Base-by-base conservation (phyloP, 2,329 filamentous ascomycete genomes). In the Tolypocladium tropicale region DNA sequence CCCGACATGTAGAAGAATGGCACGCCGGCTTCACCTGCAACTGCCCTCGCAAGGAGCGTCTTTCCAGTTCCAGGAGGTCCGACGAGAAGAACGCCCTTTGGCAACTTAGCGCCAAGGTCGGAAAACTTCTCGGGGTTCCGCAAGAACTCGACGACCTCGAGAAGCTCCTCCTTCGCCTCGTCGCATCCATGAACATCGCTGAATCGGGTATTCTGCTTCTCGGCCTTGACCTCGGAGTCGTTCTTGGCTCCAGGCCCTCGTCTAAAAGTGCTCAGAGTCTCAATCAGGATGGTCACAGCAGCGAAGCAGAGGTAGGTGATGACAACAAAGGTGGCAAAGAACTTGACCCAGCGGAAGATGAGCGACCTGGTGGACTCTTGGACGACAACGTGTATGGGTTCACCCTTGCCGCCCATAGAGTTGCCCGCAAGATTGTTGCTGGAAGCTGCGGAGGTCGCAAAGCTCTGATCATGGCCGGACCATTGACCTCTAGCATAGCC, bases 1-100 rank as follows among this genome's bases (percentile, higher is more conserved):
- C 94, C 94, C 67, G 94, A 99, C 93, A 99, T 97, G 80, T 96
- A 99, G 80, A 97, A 99, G 80, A 99, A 99, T 1, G 94, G 94
- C 21, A 99, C 94, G 56, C 93, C 94, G 55, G 94, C 92, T 76
- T 99, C 94, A 54, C 94, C 94, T 52, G 94, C 94, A 58, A 99
- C 94, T 55, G 94, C 95, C 66, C 94, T 87, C 60, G 94, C 94
- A 59, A 99, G 82, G 43, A 99, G 82, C 14, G 94, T 99, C 76
- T 99, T 99, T 75, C 94, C 94, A 59, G 94, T 99, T 76, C 94
- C 94, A 54, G 94, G 94, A 67, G 94, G 94, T 0, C 94, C 94
- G 66, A 96, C 90, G 28, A 99, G 82, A 53, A 99, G 81, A 57
- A 99, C 90, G 77, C 94, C 94, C 74, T 97, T 99, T 55, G 94